Base-by-base conservation (phyloP, 768 basidiomycete species). In the Tricholoma sp. region DNA sequence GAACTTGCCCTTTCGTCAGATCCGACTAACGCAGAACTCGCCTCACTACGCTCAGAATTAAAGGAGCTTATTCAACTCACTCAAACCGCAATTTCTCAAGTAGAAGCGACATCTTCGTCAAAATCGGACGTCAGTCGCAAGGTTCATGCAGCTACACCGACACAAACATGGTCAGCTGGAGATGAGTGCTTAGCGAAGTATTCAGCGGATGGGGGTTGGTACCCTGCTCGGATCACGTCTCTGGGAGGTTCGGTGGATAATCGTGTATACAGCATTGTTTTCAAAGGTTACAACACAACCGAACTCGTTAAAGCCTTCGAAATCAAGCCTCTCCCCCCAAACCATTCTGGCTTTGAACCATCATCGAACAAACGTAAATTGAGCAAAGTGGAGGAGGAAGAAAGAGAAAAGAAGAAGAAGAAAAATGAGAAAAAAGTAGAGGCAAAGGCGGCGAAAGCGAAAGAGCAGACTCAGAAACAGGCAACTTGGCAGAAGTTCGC, bases 381-480 rank as follows among this genome's bases (percentile, higher is more conserved):
- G 66, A 83, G 74, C 52, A 86, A 86, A 66, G 85, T 72, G 64
- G 91, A 94, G 70, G 93, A 94, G 69, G 90, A 91, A 64, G 92
- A 94, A 74, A 79, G 84, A 70, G 93, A 94, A 63, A 76, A 72
- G 70, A 94, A 93, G 83, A 91, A 91, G 81, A 94, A 94, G 78
- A 93, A 92, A 77, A 94, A 93, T 66, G 93, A 94, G 78, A 94
- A 94, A 78, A 94, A 94, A 72, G 62, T 91, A 41, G 93, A 94
- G 76, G 81, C 76, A 16, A 84, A 81, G 65, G 91, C 91, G 34
- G 81, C 84, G 8, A 95, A 95, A 72, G 89, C 91, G 9, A 91
- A 93, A 71, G 93, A 95, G 67, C 93, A 95, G 74, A 78, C 74
- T 31, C 77, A 76, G 60, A 92, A 93, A 73, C 91, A 94, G 74